phyloP scores from a whole-genome alignment of 2,329 filamentous ascomycete species.

The Reticulascus tulasneorum region DNA sequence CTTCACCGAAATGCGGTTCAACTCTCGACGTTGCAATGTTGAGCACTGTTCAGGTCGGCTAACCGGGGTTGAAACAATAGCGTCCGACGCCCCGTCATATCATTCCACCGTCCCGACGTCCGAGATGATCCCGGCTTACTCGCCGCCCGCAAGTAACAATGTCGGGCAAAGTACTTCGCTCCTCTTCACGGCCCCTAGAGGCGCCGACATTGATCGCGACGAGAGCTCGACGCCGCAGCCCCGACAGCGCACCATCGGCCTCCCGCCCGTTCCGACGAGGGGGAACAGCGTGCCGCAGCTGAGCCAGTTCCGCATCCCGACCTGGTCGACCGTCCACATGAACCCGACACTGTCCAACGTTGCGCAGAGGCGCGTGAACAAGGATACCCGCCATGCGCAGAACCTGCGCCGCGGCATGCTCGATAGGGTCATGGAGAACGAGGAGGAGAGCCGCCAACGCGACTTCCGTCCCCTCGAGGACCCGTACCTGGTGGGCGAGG shows the following conservation, averaged over 20 bases:
- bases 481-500: conserved; percentile 63
- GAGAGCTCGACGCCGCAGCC: conserved; percentile 17
- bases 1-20: conserved; percentile 4
- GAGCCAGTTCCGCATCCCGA: conserved; percentile 51
- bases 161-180: conserved; percentile 11
- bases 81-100: conserved; percentile 63
- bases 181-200: conserved; percentile 9
- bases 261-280: conserved; percentile 46
- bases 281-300: conserved; percentile 29
- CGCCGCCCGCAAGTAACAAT: conserved; percentile 28
- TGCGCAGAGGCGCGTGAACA: conserved; percentile 55
- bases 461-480: conserved; percentile 55
- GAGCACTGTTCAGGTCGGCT: no score
- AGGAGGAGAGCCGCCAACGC: conserved; percentile 17
- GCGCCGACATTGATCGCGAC: conserved; percentile 22
- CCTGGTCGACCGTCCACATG: conserved; percentile 53
- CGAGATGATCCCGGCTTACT: conserved; percentile 49
- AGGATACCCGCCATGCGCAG: conserved; percentile 29
- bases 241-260: conserved; percentile 36
- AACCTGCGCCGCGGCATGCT: conserved; percentile 27
- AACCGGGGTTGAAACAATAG: conserved; percentile 33
- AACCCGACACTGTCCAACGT: conserved; percentile 61
- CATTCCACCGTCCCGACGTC: conserved; percentile 48
- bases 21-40: no score
- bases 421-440: conserved; percentile 33